These are phyloP conservation scores for Zymoseptoria tritici DNA, from an alignment of 2,329 filamentous ascomycete genomes.

Conservation along the genomic window DNA sequence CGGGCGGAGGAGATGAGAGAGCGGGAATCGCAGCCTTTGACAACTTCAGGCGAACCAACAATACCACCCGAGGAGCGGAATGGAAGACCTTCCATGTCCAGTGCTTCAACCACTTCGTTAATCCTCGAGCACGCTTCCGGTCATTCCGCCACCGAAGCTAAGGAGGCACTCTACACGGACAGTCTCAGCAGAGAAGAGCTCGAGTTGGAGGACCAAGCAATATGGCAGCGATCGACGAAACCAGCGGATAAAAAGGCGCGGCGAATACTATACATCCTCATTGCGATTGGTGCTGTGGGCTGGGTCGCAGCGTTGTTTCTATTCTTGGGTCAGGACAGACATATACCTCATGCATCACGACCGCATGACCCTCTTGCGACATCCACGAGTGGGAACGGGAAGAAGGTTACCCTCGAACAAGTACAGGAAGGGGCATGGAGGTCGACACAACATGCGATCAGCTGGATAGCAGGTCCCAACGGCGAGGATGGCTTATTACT, in stretches of 20 bases:
- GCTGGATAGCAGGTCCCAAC: constrained; percentile 67
- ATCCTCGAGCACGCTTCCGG: constrained; percentile 71
- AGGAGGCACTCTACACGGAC: constrained; percentile 36
- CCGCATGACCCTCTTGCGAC: constrained; percentile 64
- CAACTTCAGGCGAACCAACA: constrained; percentile 28
- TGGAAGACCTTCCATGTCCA: constrained; percentile 52
- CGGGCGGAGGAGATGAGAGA: constrained; percentile 23
- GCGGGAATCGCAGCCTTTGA: constrained; percentile 42
- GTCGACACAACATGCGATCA: constrained; percentile 57
- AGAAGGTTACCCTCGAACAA: constrained; percentile 66
- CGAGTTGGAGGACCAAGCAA: constrained; percentile 46
- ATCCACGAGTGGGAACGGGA: constrained; percentile 55
- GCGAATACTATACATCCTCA: constrained; percentile 54
- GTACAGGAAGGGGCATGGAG: constrained; percentile 60
- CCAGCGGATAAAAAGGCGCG: constrained; percentile 60
- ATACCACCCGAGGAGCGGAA: constrained; percentile 27
- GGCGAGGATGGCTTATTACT: constrained; percentile 81
- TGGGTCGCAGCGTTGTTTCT: constrained; percentile 63
- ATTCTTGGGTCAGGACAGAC: constrained; percentile 59
- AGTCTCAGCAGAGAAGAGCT: constrained; percentile 34
- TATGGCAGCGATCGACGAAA: constrained; percentile 36
- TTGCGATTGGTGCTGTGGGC: constrained; percentile 53
- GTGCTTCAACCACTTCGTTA: constrained; percentile 74
- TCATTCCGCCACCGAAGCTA: constrained; percentile 38
- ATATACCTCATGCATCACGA: constrained; percentile 57